Evolutionary conservation across 768 basidiomycete genomes (phyloP).

Genomic region (Lenzites betulinus): DNA sequence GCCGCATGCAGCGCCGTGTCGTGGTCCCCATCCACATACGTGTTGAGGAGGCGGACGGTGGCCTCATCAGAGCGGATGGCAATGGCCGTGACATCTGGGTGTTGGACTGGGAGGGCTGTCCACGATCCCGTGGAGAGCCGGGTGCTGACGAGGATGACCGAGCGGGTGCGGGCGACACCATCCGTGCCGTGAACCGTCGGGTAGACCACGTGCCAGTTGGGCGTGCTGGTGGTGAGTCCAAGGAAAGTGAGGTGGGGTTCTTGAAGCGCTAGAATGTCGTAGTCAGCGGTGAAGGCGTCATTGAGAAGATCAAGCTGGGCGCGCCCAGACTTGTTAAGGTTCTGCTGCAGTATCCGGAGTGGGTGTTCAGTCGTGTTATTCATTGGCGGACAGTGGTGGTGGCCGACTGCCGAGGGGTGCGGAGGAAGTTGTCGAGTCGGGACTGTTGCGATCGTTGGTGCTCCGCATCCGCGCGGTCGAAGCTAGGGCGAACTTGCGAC

Average conservation of each 20-base stretch:
- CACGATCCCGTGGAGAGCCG: conserved; percentile 16
- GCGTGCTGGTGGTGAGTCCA: conserved; percentile 16
- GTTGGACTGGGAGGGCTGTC: conserved; percentile 4
- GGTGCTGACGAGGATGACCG: conserved; percentile 18
- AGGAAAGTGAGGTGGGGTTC: conserved; percentile 37
- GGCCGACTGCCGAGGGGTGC: not conserved
- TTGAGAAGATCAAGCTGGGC: not conserved
- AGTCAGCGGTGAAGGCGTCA: not conserved
- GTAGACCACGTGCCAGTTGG: conserved; percentile 28
- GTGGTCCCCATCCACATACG: conserved; percentile 40
- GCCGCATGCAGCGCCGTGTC: conserved; percentile 22
- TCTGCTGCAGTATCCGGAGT: not conserved
- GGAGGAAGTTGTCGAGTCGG: not conserved
- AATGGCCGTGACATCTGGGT: conserved; percentile 34
- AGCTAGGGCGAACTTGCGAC: not conserved
- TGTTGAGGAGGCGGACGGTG: conserved; percentile 37
- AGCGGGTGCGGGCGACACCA: not conserved
- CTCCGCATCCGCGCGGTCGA: not conserved
- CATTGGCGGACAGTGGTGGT: not conserved
- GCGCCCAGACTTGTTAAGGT: not conserved
- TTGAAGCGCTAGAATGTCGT: not conserved
- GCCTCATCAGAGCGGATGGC: conserved; percentile 22
- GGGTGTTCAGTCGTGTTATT: not conserved
- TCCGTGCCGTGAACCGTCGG: conserved; percentile 23
- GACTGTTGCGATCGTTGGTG: not conserved